Conservation (phyloP, 371 early-diverging fungal species). For the Mortierella sp. region DNA sequence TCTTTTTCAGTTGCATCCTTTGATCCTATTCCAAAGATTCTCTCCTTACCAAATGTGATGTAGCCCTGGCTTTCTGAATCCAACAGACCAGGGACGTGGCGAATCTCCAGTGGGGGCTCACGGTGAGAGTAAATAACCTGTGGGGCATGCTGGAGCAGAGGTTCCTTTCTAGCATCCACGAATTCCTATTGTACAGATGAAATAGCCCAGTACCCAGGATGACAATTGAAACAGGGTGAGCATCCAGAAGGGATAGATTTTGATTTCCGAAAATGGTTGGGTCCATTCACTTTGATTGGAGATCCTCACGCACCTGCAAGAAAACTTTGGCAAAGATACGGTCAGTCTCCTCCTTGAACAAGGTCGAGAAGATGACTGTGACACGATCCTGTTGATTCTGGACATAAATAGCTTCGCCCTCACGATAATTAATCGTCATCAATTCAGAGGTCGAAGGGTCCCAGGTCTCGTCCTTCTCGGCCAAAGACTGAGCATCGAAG, state of each 20-base stretch:
- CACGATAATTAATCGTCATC: conserved; percentile 93
- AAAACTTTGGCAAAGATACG: conserved; percentile 96
- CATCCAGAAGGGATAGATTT: not conserved
- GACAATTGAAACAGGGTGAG: not conserved
- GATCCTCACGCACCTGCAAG: conserved; percentile 75
- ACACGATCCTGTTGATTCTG: conserved; percentile 93
- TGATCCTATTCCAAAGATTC: not conserved
- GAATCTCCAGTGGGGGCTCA: conserved; percentile 95
- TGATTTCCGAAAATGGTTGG: not conserved
- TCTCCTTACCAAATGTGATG: conserved; percentile 89
- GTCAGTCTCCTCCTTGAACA: conserved; percentile 97
- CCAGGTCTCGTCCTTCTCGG: conserved; percentile 71
- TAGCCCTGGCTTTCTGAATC: conserved; percentile 87
- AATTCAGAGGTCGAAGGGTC: conserved; percentile 69
- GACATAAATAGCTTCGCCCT: conserved; percentile 92
- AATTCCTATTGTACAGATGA: conserved; percentile 81
- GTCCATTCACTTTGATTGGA: too few species aligned
- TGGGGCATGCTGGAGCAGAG: conserved; percentile 92
- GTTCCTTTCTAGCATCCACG: conserved; percentile 95
- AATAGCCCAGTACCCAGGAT: too few species aligned
- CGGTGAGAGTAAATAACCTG: conserved; percentile 89
- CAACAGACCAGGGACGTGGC: conserved; percentile 77
- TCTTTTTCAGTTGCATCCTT: not conserved
- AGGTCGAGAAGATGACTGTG: conserved; percentile 95
- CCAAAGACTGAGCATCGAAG: conserved; percentile 84